Evolutionary conservation across 495 filamentous ascomycete species (phyloP).

Genomic region (Neurospora sp.): DNA sequence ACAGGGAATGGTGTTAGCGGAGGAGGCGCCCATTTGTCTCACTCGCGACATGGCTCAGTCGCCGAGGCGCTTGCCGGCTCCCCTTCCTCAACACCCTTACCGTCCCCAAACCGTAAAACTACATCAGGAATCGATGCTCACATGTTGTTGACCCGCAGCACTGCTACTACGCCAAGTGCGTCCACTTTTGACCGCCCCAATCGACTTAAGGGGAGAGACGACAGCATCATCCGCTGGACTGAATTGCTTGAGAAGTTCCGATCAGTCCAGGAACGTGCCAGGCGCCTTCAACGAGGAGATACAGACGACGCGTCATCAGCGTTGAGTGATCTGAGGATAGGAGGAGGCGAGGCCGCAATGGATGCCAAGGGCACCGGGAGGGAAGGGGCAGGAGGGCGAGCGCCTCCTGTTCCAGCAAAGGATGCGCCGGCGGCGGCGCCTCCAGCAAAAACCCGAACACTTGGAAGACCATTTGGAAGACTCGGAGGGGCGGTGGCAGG

Average conservation of each 20-base stretch:
- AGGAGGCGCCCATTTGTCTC: constrained; percentile 12
- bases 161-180: constrained; percentile 33
- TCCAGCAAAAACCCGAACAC: constrained; percentile 18
- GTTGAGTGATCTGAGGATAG: constrained; percentile 30
- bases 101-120: constrained; percentile 16
- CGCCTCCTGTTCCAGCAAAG: constrained; percentile 32
- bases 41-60: constrained; percentile 30
- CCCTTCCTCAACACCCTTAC: constrained; percentile 14
- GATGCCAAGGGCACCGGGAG: constrained; percentile 35
- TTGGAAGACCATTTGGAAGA: constrained; percentile 59
- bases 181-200: constrained; percentile 67
- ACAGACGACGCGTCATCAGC: constrained; percentile 31
- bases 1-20: not conserved
- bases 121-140: constrained; percentile 7
- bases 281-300: constrained; percentile 35
- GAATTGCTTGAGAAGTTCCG: constrained; percentile 97
- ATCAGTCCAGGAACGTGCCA: constrained; percentile 70
- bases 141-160: constrained; percentile 25
- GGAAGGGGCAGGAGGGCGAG: constrained; percentile 19
- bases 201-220: constrained; percentile 73
- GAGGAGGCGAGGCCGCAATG: constrained; percentile 27
- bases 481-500: constrained; percentile 57
- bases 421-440: constrained; percentile 24
- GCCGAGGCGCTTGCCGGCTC: constrained; percentile 17
- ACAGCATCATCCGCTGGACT: constrained; percentile 76